Conservation (phyloP, 768 basidiomycete species). For the Melanogaster broomeanus region DNA sequence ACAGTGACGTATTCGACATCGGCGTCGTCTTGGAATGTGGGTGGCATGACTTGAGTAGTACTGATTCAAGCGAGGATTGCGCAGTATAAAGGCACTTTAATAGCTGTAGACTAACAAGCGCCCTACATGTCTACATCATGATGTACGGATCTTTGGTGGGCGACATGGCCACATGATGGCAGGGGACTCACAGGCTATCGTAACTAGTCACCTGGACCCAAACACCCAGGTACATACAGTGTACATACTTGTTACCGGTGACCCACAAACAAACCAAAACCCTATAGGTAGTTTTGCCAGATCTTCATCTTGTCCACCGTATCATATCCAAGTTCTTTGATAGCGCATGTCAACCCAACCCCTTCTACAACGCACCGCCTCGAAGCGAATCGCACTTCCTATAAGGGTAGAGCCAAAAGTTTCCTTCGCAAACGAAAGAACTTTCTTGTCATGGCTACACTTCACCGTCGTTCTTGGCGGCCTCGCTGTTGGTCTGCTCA, state of each 20-base stretch:
- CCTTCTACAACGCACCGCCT: slow-evolving; percentile 89
- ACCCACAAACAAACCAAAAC: no score
- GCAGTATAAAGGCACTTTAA: neutral
- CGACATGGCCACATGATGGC: no score
- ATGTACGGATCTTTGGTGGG: no score
- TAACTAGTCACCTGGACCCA: no score
- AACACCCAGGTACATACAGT: no score
- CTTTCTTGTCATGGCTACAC: slow-evolving; percentile 98
- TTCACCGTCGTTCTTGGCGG: slow-evolving; percentile 98
- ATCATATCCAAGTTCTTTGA: neutral
- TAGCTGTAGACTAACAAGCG: no score
- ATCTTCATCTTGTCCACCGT: neutral
- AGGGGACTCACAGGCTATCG: no score
- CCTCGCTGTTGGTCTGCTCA: slow-evolving; percentile 91
- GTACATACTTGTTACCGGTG: no score
- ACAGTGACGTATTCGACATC: slow-evolving; percentile 28
- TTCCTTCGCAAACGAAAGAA: slow-evolving; percentile 92
- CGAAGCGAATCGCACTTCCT: slow-evolving; percentile 95
- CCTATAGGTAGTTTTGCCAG: no score
- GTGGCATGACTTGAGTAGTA: slow-evolving; percentile 13
- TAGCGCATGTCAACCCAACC: slow-evolving; percentile 92
- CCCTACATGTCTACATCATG: no score
- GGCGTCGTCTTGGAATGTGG: slow-evolving; percentile 14
- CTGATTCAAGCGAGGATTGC: no score
- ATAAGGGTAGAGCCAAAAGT: slow-evolving; percentile 94